A percentile compares a stretch with the other conserved stretches of the same genome.
Evolutionary conservation across 257 asterid genomes (phyloP).

Genomic region (Solanum medicagineum): DNA sequence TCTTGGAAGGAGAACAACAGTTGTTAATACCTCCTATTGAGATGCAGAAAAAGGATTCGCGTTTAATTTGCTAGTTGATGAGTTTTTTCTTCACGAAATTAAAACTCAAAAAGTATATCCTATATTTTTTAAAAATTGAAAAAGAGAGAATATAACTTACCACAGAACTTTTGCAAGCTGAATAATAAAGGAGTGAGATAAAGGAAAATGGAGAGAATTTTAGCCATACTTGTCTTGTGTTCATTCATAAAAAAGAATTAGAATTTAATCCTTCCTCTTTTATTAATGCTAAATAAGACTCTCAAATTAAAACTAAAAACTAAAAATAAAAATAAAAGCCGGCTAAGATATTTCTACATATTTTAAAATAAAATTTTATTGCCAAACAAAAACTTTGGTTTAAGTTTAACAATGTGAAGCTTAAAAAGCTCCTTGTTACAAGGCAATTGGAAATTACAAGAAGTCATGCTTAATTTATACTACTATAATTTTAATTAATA

Average conservation of each 20-base stretch:
- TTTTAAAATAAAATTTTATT: background rate
- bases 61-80: background rate
- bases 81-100: background rate
- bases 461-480: background rate
- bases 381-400: background rate
- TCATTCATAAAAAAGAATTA: background rate
- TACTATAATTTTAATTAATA: too few relatives aligned
- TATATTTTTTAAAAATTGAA: background rate
- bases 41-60: too few relatives aligned
- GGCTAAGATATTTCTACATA: background rate
- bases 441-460: background rate
- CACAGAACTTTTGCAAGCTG: slow-evolving; percentile 6
- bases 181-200: background rate
- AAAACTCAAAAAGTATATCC: background rate
- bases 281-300: background rate
- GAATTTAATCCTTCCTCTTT: background rate
- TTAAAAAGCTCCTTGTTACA: background rate
- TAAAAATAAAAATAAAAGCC: background rate
- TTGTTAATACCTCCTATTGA: background rate
- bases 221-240: background rate
- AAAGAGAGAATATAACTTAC: slow-evolving; percentile 2
- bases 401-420: background rate
- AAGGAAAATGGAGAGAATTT: background rate
- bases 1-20: too few relatives aligned
- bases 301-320: background rate